Conservation (phyloP, 2,329 filamentous ascomycete genomes). For the Rugonectria rugulosa region DNA sequence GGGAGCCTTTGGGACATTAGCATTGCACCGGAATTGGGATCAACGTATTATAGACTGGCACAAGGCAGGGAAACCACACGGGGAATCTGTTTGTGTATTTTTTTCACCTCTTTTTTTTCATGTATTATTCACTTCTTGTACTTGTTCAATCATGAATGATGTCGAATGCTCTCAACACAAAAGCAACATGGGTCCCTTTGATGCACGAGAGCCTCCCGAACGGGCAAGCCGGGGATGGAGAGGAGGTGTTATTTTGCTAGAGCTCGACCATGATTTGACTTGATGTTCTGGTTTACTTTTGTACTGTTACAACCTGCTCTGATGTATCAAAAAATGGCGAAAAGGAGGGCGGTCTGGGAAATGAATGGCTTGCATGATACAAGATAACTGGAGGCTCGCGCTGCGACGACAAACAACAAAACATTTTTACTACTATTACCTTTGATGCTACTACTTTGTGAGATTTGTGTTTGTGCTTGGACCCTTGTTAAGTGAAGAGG, state of each 20-base stretch:
- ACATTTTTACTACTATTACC: no score
- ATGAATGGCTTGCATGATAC: slow-evolving; percentile 15
- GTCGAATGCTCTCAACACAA: slow-evolving; percentile 15
- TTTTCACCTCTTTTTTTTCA: slow-evolving; percentile 12
- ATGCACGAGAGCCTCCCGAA: not conserved
- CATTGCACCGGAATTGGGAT: slow-evolving; percentile 37
- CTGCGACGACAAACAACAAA: slow-evolving; percentile 13
- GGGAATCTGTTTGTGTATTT: slow-evolving; percentile 29
- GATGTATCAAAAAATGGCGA: not conserved
- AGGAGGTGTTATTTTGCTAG: not conserved
- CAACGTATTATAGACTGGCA: slow-evolving; percentile 40
- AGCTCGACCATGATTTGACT: not conserved
- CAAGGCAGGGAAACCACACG: slow-evolving; percentile 37
- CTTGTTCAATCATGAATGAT: slow-evolving; percentile 27
- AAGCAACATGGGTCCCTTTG: not conserved
- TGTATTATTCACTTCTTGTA: slow-evolving; percentile 20
- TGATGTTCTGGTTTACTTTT: not conserved
- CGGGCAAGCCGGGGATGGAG: not conserved
- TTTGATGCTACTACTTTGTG: not conserved
- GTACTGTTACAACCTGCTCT: not conserved
- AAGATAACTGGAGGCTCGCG: slow-evolving; percentile 34
- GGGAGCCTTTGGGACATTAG: slow-evolving; percentile 33
- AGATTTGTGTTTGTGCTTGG: no score
- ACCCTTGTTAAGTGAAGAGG: no score
- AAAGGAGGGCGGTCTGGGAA: not conserved